These are phyloP conservation scores for carrot (Daucus carota) DNA, from an alignment of 129 eudicot species.

Conservation along the genomic window DH1_v3.0 NC_030383.2:48871001-48871500, in stretches of 20 bases:
- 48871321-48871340: neutral
- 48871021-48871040: constrained; percentile 21
- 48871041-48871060: constrained; percentile 17
- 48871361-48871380: neutral
- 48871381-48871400: neutral
- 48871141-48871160: constrained; percentile 97
- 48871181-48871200: neutral
- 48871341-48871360: neutral
- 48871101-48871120: constrained; percentile 38
- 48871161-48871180: constrained; percentile 46
- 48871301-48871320: constrained; percentile 56
- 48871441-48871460: no score
- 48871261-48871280: constrained; percentile 91
- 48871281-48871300: constrained; percentile 75
- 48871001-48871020: constrained; percentile 20
- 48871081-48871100: constrained; percentile 12
- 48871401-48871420: neutral
- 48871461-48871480: neutral
- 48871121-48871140: constrained; percentile 84
- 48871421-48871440: neutral
- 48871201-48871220: neutral
- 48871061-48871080: constrained; percentile 22
- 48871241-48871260: constrained; percentile 59
- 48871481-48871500: neutral
- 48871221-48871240: neutral